phyloP scores from a whole-genome alignment of 2,329 filamentous ascomycete species.

The Claviceps sp. region DNA sequence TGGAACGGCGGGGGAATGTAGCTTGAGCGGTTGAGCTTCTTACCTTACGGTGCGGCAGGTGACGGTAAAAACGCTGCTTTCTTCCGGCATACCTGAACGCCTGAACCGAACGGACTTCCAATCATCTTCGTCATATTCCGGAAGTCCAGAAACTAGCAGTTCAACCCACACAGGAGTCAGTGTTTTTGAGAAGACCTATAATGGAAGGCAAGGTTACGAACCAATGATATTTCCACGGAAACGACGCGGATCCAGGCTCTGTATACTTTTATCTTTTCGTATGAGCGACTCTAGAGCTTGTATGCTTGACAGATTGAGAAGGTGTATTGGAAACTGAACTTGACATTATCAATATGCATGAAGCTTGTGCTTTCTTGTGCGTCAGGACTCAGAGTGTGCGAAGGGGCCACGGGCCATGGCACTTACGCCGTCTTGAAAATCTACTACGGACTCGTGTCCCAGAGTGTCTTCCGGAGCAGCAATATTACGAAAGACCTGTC shows the following conservation, averaged over 20 bases:
- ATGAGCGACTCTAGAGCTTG: constrained; percentile 45
- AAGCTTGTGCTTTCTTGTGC: background rate
- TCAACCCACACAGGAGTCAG: background rate
- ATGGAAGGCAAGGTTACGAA: constrained; percentile 17
- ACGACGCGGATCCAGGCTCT: constrained; percentile 44
- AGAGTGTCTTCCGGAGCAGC: constrained; percentile 44
- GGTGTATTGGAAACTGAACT: constrained; percentile 51
- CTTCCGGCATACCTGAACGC: constrained; percentile 16
- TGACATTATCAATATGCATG: background rate
- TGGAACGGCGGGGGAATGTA: background rate
- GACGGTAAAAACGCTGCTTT: constrained; percentile 31
- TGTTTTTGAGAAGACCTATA: background rate
- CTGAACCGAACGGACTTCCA: constrained; percentile 52
- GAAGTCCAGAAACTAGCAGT: constrained; percentile 42
- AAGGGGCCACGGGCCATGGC: background rate
- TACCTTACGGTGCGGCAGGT: constrained; percentile 52
- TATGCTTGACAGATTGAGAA: constrained; percentile 53
- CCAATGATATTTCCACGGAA: constrained; percentile 63
- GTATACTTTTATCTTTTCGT: constrained; percentile 31
- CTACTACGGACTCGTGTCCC: constrained; percentile 51
- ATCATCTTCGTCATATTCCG: constrained; percentile 54
- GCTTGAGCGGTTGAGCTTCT: constrained; percentile 15
- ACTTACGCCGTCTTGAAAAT: constrained; percentile 57
- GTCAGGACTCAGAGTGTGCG: background rate
- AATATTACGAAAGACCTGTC: constrained; percentile 42